Evolutionary conservation across 768 basidiomycete genomes (phyloP), one percentile per base, ranked within the genome.

Genomic region (Boletus rubropictus): DNA sequence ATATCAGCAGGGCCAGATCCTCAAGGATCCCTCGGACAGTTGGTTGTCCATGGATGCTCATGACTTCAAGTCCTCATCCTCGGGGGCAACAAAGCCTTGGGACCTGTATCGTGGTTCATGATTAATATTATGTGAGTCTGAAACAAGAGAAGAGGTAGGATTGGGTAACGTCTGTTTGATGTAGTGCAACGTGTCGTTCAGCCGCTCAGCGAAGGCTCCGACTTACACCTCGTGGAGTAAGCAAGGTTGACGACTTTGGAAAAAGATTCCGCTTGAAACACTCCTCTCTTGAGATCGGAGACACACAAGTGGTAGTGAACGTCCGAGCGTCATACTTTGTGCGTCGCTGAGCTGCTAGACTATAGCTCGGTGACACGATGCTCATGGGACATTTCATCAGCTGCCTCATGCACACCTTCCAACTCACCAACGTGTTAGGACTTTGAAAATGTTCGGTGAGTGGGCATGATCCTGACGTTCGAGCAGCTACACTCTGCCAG

Each of bases 191-290:
- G 49, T 60, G 60, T 42, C 9, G 8, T n/a, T 38, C 46, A 46
- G 40, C 42, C 33, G 24, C 31, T 48, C 40, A 41, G 38, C 32
- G 40, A 39, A 27, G 32, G 18, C 7, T 47, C 33, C 22, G 34
- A 36, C 5, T 25, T 36, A 39, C 7, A 42, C 60, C 59, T 61
- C 59, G 40, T 60, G 59, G 45, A 1, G 25, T 10, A 40, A 53
- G 57, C 57, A 20, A 56, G 60, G 59, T 25, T 12, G 32, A n/a
- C n/a, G n/a, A n/a, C 20, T 46, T 46, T 10, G 21, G 32, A 24
- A 10, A 15, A n/a, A n/a, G 10, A 22, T 11, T 27, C 22, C 33
- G 34, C 36, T 31, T 25, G 34, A 44, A 24, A 35, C 10, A 24
- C 20, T 1, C 39, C n/a, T 22, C 29, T 39, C 36, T 9, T 8